These are phyloP conservation scores for Castanea mollissima DNA, from an alignment of 306 rosid genomes.

Conservation along the genomic window DNA sequence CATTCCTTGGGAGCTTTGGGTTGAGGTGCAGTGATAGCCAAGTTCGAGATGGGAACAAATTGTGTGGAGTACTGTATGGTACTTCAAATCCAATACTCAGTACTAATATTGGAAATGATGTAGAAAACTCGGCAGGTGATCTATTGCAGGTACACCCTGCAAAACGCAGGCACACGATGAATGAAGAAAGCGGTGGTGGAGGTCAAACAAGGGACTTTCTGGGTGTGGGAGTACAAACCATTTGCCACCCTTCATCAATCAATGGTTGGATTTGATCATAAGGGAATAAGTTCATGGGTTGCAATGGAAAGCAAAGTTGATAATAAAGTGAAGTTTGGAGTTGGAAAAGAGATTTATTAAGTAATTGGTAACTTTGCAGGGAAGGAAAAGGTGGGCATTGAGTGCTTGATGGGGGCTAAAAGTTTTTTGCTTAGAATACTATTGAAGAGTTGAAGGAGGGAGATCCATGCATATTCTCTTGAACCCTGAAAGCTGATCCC, in stretches of 20 bases:
- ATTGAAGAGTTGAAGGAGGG: slow-evolving; percentile 30
- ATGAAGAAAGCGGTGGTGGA: slow-evolving; percentile 45
- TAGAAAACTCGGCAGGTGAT: slow-evolving; percentile 43
- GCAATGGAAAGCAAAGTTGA: slow-evolving; percentile 26
- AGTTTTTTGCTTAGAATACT: slow-evolving; percentile 43
- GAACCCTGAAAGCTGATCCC: slow-evolving; percentile 61
- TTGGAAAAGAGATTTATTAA: slow-evolving; percentile 29
- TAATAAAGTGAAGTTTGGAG: slow-evolving; percentile 32
- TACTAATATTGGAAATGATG: slow-evolving; percentile 28
- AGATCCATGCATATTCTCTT: slow-evolving; percentile 81
- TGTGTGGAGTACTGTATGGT: slow-evolving; percentile 40
- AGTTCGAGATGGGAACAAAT: slow-evolving; percentile 48
- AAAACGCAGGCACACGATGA: slow-evolving; percentile 57
- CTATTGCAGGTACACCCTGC: slow-evolving; percentile 50
- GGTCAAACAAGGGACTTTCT: slow-evolving; percentile 87
- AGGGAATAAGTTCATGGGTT: not conserved
- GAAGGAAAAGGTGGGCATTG: slow-evolving; percentile 55
- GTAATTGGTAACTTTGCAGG: slow-evolving; percentile 51
- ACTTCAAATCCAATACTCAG: slow-evolving; percentile 28
- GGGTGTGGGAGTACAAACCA: slow-evolving; percentile 76
- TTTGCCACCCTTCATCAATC: slow-evolving; percentile 69
- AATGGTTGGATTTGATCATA: slow-evolving; percentile 62
- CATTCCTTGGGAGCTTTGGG: slow-evolving; percentile 58
- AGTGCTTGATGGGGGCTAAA: slow-evolving; percentile 53
- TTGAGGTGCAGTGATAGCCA: slow-evolving; percentile 41